A percentile compares a stretch with the other conserved stretches of the same genome.
Conservation (phyloP, 805 yeast genomes). For the Lipomyces japonicus region DNA sequence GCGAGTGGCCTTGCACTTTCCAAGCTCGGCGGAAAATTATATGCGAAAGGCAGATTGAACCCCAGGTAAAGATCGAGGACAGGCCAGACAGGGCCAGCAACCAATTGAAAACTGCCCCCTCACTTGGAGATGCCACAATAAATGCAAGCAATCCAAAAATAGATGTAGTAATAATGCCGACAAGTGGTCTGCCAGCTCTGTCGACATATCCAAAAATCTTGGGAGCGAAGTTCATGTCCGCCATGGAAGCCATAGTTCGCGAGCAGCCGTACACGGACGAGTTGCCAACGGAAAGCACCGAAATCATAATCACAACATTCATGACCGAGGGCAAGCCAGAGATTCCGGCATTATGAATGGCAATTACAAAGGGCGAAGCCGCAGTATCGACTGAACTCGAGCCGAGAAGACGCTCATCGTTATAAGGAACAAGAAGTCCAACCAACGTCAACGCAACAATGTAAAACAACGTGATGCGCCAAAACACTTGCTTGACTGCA, state of each 20-base stretch:
- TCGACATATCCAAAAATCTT: conserved; percentile 63
- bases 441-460: conserved; percentile 53
- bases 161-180: conserved; percentile 51
- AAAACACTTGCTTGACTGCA: conserved; percentile 77
- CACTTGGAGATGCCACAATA: conserved; percentile 56
- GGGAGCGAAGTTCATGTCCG: conserved; percentile 65
- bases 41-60: conserved; percentile 64
- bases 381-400: conserved; percentile 52
- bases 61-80: conserved; percentile 78
- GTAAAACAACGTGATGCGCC: conserved; percentile 74
- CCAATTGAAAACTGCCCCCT: conserved; percentile 61
- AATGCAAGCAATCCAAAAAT: conserved; percentile 56
- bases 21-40: conserved; percentile 64
- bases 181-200: conserved; percentile 71
- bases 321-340: conserved; percentile 62
- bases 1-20: conserved; percentile 59
- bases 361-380: conserved; percentile 73
- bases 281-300: conserved; percentile 71
- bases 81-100: conserved; percentile 72
- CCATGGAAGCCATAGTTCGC: conserved; percentile 63
- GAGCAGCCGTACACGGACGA: conserved; percentile 68
- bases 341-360: conserved; percentile 64
- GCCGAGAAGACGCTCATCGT: conserved; percentile 48
- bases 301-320: conserved; percentile 65
- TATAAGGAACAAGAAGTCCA: conserved; percentile 72